Base-by-base conservation (phyloP, 306 rosid genomes). In the Urtica urens region DNA sequence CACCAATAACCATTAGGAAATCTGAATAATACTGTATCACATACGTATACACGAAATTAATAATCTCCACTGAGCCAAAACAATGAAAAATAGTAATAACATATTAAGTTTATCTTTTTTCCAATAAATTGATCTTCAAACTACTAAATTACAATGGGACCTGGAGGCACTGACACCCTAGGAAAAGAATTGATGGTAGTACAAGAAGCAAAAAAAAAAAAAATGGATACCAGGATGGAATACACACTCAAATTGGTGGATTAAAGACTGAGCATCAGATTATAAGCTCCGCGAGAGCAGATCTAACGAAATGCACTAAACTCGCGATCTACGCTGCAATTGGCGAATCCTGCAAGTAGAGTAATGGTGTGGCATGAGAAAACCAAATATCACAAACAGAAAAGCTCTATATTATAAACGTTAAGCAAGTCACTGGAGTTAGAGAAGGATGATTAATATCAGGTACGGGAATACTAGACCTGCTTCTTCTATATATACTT, bases 261-360 rank as follows among this genome's bases (percentile, higher is more conserved):
- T 31, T 45, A 31, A 46, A 46, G 54, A 31, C 11, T 23, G 19
- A 35, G 33, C 57, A 57, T 49, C 51, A 39, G 28, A 25, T 53
- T 66, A 66, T 70, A 43, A 23, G 63, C 49, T 53, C 58, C 51
- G 51, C 31, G 22, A 46, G 4, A 52, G 60, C 10, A 7, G n/a
- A 13, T 13, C n/a, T 35, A 1, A 3, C n/a, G 4, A 13, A 35
- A 16, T 16, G n/a, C 3, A 35, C 40, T 13, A 4, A 35, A 35
- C 40, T 3, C 4, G 33, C 33, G 64, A 50, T 55, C 24, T 73
- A 90, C 38, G 68, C 97, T 45, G 74, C 86, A 52, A 84, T 75
- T 22, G 94, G 65, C 3, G 82, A 53, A 59, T 83, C 96, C 96
- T 87, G 93, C 86, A 41, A 53, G 33, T 4, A 71, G 47, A 40